Evolutionary conservation across 176 grass and related monocot genomes (phyloP).

Genomic region (Stipa capillata): DNA sequence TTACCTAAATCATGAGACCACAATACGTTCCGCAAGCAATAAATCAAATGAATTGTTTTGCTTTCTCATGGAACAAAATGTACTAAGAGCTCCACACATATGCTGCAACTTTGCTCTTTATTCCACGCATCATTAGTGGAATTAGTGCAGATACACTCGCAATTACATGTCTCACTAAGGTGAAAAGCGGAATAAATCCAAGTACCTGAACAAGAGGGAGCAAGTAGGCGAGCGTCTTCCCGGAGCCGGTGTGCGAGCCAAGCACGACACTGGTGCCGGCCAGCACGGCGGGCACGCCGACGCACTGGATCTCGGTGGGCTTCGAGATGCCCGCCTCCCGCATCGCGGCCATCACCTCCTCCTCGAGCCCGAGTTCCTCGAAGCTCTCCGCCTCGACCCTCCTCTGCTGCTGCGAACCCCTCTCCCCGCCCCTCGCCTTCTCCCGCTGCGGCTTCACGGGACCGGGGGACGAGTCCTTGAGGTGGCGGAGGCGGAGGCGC

Average conservation of each 20-base stretch:
- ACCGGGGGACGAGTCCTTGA: constrained; percentile 43
- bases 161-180: neutral
- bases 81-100: neutral
- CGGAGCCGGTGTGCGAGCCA: constrained; percentile 91
- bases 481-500: constrained; percentile 72
- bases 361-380: constrained; percentile 56
- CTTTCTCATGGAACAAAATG: neutral
- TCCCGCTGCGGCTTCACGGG: neutral
- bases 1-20: neutral
- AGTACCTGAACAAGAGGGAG: constrained; percentile 84
- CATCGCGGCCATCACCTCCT: constrained; percentile 56
- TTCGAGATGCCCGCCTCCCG: constrained; percentile 66
- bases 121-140: neutral
- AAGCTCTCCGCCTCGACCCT: constrained; percentile 38
- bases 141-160: neutral
- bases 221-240: constrained; percentile 94
- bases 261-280: constrained; percentile 69
- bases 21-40: neutral
- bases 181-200: neutral
- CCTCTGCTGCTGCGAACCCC: constrained; percentile 16
- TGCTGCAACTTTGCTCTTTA: neutral
- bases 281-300: constrained; percentile 66
- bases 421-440: constrained; percentile 21
- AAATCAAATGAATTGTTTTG: neutral
- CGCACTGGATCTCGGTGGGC: constrained; percentile 90